Base-by-base conservation (phyloP, 371 early-diverging fungal species). In the Parasitella parasitica region DNA sequence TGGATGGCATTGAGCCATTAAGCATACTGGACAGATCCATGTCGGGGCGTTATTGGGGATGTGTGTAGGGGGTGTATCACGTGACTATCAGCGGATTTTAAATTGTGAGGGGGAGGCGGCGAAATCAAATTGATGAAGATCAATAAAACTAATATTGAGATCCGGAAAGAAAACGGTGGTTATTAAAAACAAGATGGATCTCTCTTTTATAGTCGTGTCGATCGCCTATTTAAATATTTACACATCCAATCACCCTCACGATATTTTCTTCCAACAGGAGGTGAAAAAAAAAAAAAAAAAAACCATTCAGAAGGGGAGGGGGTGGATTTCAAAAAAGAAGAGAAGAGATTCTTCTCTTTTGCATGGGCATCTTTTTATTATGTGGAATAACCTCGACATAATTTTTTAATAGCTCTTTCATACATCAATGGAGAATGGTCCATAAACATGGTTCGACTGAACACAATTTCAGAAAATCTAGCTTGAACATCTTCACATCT, bases 361-460 rank as follows among this genome's bases (percentile, higher is more conserved):
- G 11, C 32, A 32, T 32, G 32, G 32, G 32, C 32, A 8, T 32
- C 43, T 11, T 43, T 43, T 43, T 43, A 43, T 43, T 43, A 43
- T 22, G 43, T 13, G 34, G 48, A 37, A 37, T 49, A 49, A 8
- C 63, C 49, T 50, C 56, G 22, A 55, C 63, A 62, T 20, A 62
- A n/a, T 15, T 62, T 62, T 34, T 34, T 59, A 22, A 75, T 70
- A 24, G 71, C 57, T 32, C 63, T 63, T 66, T 91, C 91, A 64
- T 91, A 91, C 39, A 80, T 81, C 22, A 79, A 79, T 4, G 92
- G 91, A 48, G 81, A 78, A 65, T 91, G 92, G 46, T 91, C 90
- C 15, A 81, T 75, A 57, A 91, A 77, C 92, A 91, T 91, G 32
- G 84, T 82, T 57, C 84, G 73, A 5, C 85, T 76, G 68, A 91